Conservation (phyloP, 805 yeast species). For the Diddensiella transvaalensis region DNA sequence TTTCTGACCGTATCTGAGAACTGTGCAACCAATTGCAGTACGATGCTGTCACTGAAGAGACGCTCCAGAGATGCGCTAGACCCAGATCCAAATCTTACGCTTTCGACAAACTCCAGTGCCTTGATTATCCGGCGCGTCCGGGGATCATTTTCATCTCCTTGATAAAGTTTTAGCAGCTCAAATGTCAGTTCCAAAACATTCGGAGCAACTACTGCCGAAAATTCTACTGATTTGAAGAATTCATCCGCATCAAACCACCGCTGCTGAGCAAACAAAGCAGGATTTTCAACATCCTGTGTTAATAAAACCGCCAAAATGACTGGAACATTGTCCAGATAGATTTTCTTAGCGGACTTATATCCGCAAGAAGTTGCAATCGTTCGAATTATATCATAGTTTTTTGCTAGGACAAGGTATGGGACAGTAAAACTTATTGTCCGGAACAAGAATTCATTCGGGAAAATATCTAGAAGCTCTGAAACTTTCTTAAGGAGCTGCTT, state of each 20-base stretch:
- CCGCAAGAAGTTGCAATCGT: constrained; percentile 55
- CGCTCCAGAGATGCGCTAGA: constrained; percentile 13
- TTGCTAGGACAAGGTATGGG: constrained; percentile 68
- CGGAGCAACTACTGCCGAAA: constrained; percentile 30
- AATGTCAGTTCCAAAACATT: constrained; percentile 25
- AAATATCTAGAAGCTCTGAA: constrained; percentile 62
- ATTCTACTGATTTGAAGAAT: constrained; percentile 36
- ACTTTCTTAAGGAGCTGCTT: constrained; percentile 56
- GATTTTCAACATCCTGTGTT: constrained; percentile 46
- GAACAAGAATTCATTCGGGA: constrained; percentile 56
- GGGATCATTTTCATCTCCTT: constrained; percentile 22
- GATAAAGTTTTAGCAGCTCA: constrained; percentile 42
- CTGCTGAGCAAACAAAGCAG: constrained; percentile 48
- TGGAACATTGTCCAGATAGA: constrained; percentile 48
- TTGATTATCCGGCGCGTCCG: constrained; percentile 7
- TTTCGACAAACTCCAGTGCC: constrained; percentile 16
- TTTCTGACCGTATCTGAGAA: constrained; percentile 80
- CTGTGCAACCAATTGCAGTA: constrained; percentile 58
- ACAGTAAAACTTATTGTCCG: constrained; percentile 71
- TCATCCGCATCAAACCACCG: constrained; percentile 54
- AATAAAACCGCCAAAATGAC: constrained; percentile 57
- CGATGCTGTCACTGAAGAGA: constrained; percentile 50
- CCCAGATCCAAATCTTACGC: constrained; percentile 11
- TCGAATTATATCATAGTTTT: constrained; percentile 57
- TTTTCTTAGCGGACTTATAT: constrained; percentile 39